phyloP scores from a whole-genome alignment of 768 basidiomycete species.

The Sporobolomyces pararoseus region DNA sequence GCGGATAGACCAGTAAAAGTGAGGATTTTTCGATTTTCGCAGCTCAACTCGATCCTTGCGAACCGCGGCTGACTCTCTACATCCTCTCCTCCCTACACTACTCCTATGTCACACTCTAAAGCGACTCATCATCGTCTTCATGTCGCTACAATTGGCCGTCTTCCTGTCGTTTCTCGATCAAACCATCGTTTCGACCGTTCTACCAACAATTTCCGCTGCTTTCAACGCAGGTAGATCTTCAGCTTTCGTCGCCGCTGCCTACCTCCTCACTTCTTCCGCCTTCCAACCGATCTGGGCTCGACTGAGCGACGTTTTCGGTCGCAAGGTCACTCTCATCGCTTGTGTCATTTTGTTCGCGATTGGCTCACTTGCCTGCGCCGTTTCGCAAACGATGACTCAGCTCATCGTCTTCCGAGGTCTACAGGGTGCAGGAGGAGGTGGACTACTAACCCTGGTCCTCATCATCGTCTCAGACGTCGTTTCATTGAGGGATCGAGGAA shows the following conservation, averaged over 20 bases:
- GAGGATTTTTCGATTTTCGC: not conserved
- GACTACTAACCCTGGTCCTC: constrained; percentile 27
- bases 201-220: constrained; percentile 38
- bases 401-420: constrained; percentile 50
- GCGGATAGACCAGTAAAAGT: constrained; percentile 25
- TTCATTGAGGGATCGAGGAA: constrained; percentile 29
- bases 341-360: constrained; percentile 48
- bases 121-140: constrained; percentile 47
- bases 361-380: constrained; percentile 50
- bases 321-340: constrained; percentile 46
- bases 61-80: too few relatives aligned
- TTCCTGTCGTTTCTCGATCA: constrained; percentile 52
- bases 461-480: constrained; percentile 39
- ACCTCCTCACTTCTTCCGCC: constrained; percentile 47
- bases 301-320: constrained; percentile 51
- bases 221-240: constrained; percentile 39
- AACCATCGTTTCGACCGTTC: constrained; percentile 47
- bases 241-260: constrained; percentile 51
- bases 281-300: constrained; percentile 49
- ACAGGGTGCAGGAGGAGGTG: constrained; percentile 34
- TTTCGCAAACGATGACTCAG: constrained; percentile 50
- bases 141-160: constrained; percentile 47
- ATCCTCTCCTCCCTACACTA: too few relatives aligned
- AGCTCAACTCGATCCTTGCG: not conserved
- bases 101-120: not conserved